Percentiles rank a stretch among this genome's conserved stretches.
Conservation (phyloP, 2,329 filamentous ascomycete genomes). For the Stachybotrys echinatus region DNA sequence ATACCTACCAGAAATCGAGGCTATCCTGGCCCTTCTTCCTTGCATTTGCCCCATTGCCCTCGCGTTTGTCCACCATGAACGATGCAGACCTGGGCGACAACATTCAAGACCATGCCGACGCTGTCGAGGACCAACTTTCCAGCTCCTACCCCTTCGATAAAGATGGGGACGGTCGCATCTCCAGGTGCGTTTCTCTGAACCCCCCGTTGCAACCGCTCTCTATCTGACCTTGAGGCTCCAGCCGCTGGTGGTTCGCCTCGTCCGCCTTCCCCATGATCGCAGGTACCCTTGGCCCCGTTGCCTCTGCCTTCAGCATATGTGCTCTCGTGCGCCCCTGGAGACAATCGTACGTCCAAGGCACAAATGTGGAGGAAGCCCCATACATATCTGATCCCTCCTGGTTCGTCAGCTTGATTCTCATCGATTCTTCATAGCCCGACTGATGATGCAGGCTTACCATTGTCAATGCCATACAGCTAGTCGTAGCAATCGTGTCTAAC, state of each 20-base stretch:
- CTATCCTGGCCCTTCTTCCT: too few relatives aligned
- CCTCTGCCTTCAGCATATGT: conserved; percentile 82
- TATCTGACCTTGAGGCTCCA: conserved; percentile 21
- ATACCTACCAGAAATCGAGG: too few relatives aligned
- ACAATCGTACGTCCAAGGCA: conserved; percentile 44
- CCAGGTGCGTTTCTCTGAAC: conserved; percentile 27
- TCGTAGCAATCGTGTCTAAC: conserved; percentile 72
- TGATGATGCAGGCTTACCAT: conserved; percentile 53
- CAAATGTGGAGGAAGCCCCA: conserved; percentile 40
- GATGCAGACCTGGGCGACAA: conserved; percentile 32
- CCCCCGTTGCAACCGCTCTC: background rate
- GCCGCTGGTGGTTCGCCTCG: conserved; percentile 60
- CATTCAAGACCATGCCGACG: conserved; percentile 27
- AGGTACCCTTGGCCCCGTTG: conserved; percentile 78
- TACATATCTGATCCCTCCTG: conserved; percentile 66
- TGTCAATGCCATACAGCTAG: conserved; percentile 74
- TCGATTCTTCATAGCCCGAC: background rate
- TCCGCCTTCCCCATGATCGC: conserved; percentile 72
- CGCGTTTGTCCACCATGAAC: conserved; percentile 37
- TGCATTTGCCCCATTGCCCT: too few relatives aligned
- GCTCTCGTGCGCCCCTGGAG: conserved; percentile 80
- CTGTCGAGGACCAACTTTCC: conserved; percentile 16
- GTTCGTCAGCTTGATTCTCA: conserved; percentile 31
- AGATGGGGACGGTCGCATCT: conserved; percentile 37
- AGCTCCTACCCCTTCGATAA: conserved; percentile 23